Evolutionary conservation across 495 filamentous ascomycete species (phyloP), one percentile per base, ranked within the genome.

Genomic region (Cladorrhinum samala): DNA sequence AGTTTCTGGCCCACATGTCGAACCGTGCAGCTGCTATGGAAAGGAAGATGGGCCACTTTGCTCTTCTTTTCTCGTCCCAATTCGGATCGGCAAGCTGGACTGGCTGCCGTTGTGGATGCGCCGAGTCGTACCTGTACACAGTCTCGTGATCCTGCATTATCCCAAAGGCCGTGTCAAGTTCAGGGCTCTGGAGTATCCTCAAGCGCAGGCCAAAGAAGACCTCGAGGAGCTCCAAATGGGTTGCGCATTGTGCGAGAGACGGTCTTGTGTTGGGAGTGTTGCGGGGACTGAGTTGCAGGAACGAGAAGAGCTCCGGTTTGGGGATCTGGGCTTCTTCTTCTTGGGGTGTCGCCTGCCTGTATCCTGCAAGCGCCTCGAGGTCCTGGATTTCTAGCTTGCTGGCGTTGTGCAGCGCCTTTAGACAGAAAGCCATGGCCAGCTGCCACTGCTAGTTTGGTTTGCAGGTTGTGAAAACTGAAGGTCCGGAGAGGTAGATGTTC

Each of bases 201-300:
- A 36, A 6, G n/a, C 61, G 65, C 14, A 71, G 46, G 3, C 18
- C 30, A 33, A 54, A 53, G 36, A 71, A 68, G 8, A 53, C 57
- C 33, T 70, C 61, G 3, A 72, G 61, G 9, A 72, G 62, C 43
- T 69, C 64, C 2, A 72, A 60, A 43, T 72, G 69, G 8, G 61
- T 56, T 5, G 68, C 66, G 42, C 66, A 69, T 43, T 72, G 54
- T 9, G 44, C 54, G n/a, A 56, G 9, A 66, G 68, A 23, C 65
- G 50, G 36, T 41, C 37, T 17, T 16, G 13, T n/a, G 30, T 9
- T 42, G n/a, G 24, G 9, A 9, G n/a, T n/a, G n/a, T n/a, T 36
- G 17, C 17, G 27, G 18, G 27, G n/a, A 19, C 42, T 6, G 42
- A 21, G 16, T 46, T n/a, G 19, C 7, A 47, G 17, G 16, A 19